Conservation (phyloP, 371 early-diverging fungal species). For the Mortierella sp. region DNA sequence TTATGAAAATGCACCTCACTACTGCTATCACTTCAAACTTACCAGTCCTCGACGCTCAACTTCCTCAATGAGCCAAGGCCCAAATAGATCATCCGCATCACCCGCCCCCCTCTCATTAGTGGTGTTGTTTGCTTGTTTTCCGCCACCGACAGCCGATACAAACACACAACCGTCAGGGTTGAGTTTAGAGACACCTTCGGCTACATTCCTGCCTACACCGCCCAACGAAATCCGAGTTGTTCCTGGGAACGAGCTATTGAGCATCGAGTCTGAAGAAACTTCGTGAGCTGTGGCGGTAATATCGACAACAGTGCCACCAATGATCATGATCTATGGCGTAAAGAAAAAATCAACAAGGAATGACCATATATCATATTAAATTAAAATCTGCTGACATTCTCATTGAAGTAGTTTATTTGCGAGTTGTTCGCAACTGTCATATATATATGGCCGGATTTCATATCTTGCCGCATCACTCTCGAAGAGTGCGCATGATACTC, state of each 20-base stretch:
- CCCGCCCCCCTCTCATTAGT: not conserved
- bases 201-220: conserved; percentile 93
- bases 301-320: conserved; percentile 91
- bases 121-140: not conserved
- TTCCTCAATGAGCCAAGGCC: conserved; percentile 63
- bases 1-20: too few species aligned
- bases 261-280: conserved; percentile 21
- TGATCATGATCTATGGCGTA: conserved; percentile 67
- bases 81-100: conserved; percentile 69
- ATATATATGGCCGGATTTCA: too few species aligned
- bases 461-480: not conserved
- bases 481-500: not conserved
- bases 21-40: not conserved
- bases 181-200: conserved; percentile 80
- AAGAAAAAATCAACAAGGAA: not conserved
- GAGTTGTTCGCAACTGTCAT: not conserved
- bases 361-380: not conserved
- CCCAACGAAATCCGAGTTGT: conserved; percentile 75
- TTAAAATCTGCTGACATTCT: not conserved
- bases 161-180: conserved; percentile 71
- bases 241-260: conserved; percentile 84
- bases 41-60: conserved; percentile 73
- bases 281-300: conserved; percentile 66
- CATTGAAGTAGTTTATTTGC: conserved; percentile 6
- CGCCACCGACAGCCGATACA: conserved; percentile 74